These are phyloP conservation scores for Jatropha curcas DNA, from an alignment of 345 rosid genomes.

Conservation along the genomic window DNA sequence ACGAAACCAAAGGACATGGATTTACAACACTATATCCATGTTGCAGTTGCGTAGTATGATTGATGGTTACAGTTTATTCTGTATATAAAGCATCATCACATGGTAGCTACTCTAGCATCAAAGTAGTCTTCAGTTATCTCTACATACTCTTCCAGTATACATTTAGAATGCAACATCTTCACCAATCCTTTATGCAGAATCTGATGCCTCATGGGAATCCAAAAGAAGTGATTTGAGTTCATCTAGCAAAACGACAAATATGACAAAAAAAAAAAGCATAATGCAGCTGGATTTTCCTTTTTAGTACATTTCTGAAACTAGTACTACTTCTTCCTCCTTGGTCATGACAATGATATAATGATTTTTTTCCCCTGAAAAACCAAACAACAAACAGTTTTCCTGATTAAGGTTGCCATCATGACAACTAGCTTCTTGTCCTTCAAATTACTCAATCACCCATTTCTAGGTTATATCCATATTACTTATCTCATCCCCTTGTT, in stretches of 20 bases:
- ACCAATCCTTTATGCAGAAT: neutral
- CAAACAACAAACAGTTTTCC: neutral
- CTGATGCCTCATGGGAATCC: neutral
- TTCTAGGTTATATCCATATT: neutral
- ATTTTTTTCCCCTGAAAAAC: neutral
- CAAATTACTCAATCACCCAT: neutral
- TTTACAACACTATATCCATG: neutral
- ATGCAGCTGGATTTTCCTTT: neutral
- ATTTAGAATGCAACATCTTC: neutral
- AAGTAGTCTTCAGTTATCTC: neutral
- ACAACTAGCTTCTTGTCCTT: neutral
- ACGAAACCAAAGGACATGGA: neutral
- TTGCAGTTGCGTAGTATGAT: neutral
- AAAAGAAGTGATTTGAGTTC: neutral
- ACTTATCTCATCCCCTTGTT: neutral
- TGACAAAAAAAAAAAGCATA: neutral
- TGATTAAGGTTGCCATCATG: neutral
- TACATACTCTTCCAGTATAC: neutral
- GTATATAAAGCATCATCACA: neutral
- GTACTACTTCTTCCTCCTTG: neutral
- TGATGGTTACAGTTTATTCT: neutral
- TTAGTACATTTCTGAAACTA: neutral
- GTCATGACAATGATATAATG: neutral
- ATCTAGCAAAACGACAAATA: neutral
- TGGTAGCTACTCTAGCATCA: neutral